phyloP scores from a whole-genome alignment of 805 yeast genomes.

The Candida patagonica region DNA sequence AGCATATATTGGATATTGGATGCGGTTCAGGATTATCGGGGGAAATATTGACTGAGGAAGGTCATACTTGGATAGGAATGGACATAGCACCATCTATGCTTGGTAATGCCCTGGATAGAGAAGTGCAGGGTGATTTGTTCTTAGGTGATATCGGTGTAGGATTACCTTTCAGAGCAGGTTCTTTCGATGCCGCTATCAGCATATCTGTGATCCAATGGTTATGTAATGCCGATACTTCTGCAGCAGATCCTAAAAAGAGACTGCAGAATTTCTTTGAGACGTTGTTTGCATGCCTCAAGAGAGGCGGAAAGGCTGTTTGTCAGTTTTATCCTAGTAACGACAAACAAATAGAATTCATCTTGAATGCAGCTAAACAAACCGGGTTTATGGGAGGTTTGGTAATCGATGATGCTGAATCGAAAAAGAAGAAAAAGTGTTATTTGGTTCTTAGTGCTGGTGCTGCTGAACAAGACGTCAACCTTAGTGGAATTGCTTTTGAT shows the following conservation, averaged over 20 bases:
- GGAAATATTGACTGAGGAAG: conserved; percentile 87
- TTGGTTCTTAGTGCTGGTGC: conserved; percentile 82
- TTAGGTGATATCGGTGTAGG: conserved; percentile 91
- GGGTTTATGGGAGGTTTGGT: conserved; percentile 96
- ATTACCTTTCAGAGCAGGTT: conserved; percentile 89
- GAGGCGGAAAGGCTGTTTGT: conserved; percentile 96
- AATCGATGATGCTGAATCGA: conserved; percentile 87
- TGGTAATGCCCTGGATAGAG: conserved; percentile 87
- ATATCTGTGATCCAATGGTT: conserved; percentile 97
- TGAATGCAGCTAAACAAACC: conserved; percentile 79
- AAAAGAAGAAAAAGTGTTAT: conserved; percentile 84
- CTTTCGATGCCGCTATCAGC: conserved; percentile 93
- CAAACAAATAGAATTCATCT: conserved; percentile 65
- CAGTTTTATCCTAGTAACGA: conserved; percentile 95
- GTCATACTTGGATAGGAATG: conserved; percentile 92
- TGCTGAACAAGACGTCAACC: conserved; percentile 63
- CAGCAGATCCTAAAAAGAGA: conserved; percentile 76
- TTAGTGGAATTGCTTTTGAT: conserved; percentile 76
- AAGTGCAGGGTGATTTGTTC: conserved; percentile 86
- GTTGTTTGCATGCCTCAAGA: conserved; percentile 69
- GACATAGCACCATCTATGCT: conserved; percentile 95
- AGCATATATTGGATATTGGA: conserved; percentile 80
- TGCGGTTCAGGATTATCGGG: conserved; percentile 97
- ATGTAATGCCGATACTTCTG: conserved; percentile 84
- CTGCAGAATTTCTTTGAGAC: conserved; percentile 77